These are phyloP conservation scores for Phytophthora colocasiae DNA, from an alignment of 352 stramenopile genomes.

Conservation along the genomic window DNA sequence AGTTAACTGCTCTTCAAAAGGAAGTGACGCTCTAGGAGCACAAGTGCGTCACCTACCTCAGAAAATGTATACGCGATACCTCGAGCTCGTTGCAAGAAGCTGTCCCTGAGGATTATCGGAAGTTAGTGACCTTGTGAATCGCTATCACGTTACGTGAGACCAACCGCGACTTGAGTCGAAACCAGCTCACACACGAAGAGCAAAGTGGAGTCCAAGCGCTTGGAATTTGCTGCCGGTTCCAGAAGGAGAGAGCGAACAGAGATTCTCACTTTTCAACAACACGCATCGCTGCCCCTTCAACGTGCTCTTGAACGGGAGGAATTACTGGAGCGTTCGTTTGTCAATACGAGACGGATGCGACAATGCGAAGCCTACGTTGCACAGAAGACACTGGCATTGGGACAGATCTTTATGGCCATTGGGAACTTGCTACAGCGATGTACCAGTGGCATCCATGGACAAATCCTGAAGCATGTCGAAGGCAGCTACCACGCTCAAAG, in stretches of 20 bases:
- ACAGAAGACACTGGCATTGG: slow-evolving; percentile 92
- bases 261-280: slow-evolving; percentile 94
- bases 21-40: slow-evolving; percentile 73
- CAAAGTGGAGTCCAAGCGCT: slow-evolving; percentile 87
- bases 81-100: slow-evolving; percentile 92
- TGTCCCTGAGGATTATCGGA: slow-evolving; percentile 93
- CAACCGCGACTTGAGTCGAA: slow-evolving; percentile 82
- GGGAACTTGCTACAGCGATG: slow-evolving; percentile 84
- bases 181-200: slow-evolving; percentile 83
- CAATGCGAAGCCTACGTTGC: too few species aligned
- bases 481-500: slow-evolving; percentile 35
- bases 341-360: slow-evolving; percentile 91
- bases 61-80: slow-evolving; percentile 90
- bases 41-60: slow-evolving; percentile 84
- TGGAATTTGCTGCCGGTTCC: slow-evolving; percentile 86
- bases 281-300: slow-evolving; percentile 86
- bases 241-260: slow-evolving; percentile 93
- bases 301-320: slow-evolving; percentile 80
- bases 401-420: slow-evolving; percentile 92
- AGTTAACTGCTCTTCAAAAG: slow-evolving; percentile 67
- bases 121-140: slow-evolving; percentile 92
- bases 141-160: slow-evolving; percentile 93
- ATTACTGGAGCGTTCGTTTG: slow-evolving; percentile 67
- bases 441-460: slow-evolving; percentile 85
- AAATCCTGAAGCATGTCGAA: slow-evolving; percentile 91